Evolutionary conservation across 2,329 filamentous ascomycete species (phyloP).

Genomic region (Verticillium nubilum): DNA sequence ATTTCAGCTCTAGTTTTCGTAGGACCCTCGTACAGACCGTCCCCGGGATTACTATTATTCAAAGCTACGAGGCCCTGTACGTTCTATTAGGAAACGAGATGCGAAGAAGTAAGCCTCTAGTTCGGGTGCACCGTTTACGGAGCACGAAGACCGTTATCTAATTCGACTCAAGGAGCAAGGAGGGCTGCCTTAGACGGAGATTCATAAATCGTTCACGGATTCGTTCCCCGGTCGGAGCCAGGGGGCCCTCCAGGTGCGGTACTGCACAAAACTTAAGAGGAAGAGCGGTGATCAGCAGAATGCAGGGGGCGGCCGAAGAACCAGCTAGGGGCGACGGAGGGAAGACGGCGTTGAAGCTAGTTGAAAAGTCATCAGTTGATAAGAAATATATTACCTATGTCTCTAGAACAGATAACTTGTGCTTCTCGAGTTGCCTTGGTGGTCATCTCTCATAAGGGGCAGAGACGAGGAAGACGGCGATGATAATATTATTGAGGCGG

Average conservation of each 20-base stretch:
- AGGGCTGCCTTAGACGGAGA: conserved; percentile 4
- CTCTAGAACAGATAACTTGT: too few species aligned
- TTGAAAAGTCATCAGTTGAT: too few species aligned
- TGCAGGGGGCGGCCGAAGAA: too few species aligned
- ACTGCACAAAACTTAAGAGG: conserved; percentile 3
- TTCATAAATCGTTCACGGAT: conserved; percentile 2
- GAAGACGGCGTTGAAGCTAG: too few species aligned
- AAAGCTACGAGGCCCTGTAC: not conserved
- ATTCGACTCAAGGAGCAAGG: conserved; percentile 2
- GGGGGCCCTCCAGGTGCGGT: conserved; percentile 1
- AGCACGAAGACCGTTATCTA: conserved; percentile 1
- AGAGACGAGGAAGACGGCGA: too few species aligned
- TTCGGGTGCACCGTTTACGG: not conserved
- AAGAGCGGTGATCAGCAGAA: too few species aligned
- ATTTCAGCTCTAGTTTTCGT: conserved; percentile 5
- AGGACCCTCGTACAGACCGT: conserved; percentile 1
- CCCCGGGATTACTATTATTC: not conserved
- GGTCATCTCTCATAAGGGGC: too few species aligned
- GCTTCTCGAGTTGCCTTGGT: too few species aligned
- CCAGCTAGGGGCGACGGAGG: too few species aligned
- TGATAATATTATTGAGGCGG: too few species aligned
- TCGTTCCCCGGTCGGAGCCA: not conserved
- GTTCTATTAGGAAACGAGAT: not conserved
- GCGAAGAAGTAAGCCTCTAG: not conserved
- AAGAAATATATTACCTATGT: too few species aligned